Base-by-base conservation (phyloP, 2,329 filamentous ascomycete genomes). In the Diaporthe amygdali region DNA sequence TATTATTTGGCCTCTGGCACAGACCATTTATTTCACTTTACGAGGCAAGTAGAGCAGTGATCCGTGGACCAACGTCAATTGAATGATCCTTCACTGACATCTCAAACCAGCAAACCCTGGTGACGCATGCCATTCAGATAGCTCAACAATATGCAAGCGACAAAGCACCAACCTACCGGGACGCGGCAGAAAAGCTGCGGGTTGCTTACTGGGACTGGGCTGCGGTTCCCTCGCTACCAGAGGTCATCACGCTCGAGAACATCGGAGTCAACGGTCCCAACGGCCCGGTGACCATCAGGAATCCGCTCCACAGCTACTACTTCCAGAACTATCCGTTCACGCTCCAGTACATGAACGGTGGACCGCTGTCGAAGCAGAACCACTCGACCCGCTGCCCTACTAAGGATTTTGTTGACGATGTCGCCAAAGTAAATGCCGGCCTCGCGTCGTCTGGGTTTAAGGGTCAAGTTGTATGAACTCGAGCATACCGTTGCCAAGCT, bases 161-260 rank as follows among this genome's bases (percentile, higher is more conserved):
- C 39, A 72, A 81, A 74, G 73, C 80, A 74, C 71, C 74, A 51
- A 69, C 74, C 71, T 89, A 89, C 74, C 74, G 77, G 27, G 74
- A 80, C 3, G 86, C 87, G 2, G 87, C 86, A 2, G 79, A 85
- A 49, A 78, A 75, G 0, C 81, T 89, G 32, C 83, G 87, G 39
- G 77, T 83, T 15, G 86, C 87, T 2, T 89, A 81, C 78, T 89
- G 87, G 88, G 87, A 89, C 78, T 90, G 87, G 87, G 86, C 82
- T 2, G 71, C 74, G 3, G 76, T 84, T 41, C 73, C 81, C 4
- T 72, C 74, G n/a, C 80, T 90, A 3, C 87, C 88, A 4, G 74
- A 76, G 0, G 81, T 82, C 12, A 76, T 73, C n/a, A 82, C 79
- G 2, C 77, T 77, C 2, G 75, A 77, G 32, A 74, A 74, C 14